Percentiles rank a stretch among this genome's conserved stretches.
phyloP scores from a whole-genome alignment of 805 yeast genomes.

The Pichia deserticola region DNA sequence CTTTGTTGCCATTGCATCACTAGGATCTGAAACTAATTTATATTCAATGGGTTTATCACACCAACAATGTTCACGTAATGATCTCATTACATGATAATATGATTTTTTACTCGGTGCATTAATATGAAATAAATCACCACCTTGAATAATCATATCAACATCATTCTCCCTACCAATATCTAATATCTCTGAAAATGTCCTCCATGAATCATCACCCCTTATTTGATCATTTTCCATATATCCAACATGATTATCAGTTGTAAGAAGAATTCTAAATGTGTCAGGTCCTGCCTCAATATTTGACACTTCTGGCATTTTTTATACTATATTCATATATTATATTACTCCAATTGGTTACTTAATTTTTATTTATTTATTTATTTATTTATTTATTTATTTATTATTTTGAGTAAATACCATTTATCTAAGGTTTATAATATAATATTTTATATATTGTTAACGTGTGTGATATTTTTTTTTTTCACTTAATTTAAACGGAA shows the following conservation, averaged over 20 bases:
- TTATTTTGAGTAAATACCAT: too few species aligned
- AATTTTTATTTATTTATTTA: too few species aligned
- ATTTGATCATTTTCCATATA: conserved; percentile 84
- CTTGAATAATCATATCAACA: conserved; percentile 84
- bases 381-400: too few species aligned
- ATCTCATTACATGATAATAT: conserved; percentile 70
- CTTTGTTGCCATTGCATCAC: conserved; percentile 45
- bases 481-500: too few species aligned
- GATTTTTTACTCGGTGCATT: conserved; percentile 87
- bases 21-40: conserved; percentile 75
- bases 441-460: too few species aligned
- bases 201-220: conserved; percentile 85
- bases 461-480: too few species aligned
- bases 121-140: conserved; percentile 88
- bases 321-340: too few species aligned
- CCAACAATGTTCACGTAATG: conserved; percentile 64
- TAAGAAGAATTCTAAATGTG: conserved; percentile 69
- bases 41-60: conserved; percentile 85
- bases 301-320: conserved; percentile 33
- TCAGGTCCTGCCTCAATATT: conserved; percentile 45
- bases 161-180: conserved; percentile 58
- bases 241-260: conserved; percentile 97
- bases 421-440: too few species aligned
- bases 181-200: conserved; percentile 79
- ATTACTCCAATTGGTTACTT: too few species aligned